Base-by-base conservation (phyloP, 2,329 filamentous ascomycete species). In the Ophiostoma triangulosporum region DNA sequence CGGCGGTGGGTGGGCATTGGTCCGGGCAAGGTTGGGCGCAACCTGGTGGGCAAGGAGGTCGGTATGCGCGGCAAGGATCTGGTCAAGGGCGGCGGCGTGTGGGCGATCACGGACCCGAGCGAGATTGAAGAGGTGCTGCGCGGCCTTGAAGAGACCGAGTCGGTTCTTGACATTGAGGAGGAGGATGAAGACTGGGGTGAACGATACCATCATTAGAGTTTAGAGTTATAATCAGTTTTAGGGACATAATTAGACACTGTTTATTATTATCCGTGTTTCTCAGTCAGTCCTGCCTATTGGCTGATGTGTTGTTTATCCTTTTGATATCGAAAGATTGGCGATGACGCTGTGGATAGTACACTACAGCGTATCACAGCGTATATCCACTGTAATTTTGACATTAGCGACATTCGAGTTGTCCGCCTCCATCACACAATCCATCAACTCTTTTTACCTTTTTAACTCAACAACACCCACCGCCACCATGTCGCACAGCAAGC, bases 31-130 rank as follows among this genome's bases (percentile, higher is more conserved):
- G 91, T 97, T 2, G 91, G 91, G 1, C 77, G 90, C 54, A 96
- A 96, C 65, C 73, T 97, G 7, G 90, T 97, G 1, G 89, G 90
- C 12, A 96, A 96, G 68, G 91, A 96, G 69, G 90, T 96, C 3
- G 90, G 89, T 9, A 90, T 93, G 80, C 79, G 81, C 50, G 81
- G 81, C 22, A 80, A 84, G 62, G 87, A 93, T 53, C 71, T 78
- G 15, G 79, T 91, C 49, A 94, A 91, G 65, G 89, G 89, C 1
- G 90, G 89, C 49, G 91, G 91, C 2, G 90, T 96, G 0, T 95
- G 90, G 89, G 89, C 85, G 4, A 86, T 96, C 52, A 90, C 82
- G 9, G 84, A 89, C 64, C 88, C 90, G 8, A 77, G 74, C 53
- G 84, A 88, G 65, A 78, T 88, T 48, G 83, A 89, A 57, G 80